A percentile compares a stretch with the other conserved stretches of the same genome.
These are phyloP conservation scores for Schizosaccharomyces pombe DNA, from an alignment of 805 yeast species.

Conservation along the genomic window ASM294v3 CU329670.1:1333001-1333500, in stretches of 20 bases:
- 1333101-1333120: background rate
- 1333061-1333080: background rate
- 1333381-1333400: too few relatives aligned
- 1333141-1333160: background rate
- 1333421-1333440: too few relatives aligned
- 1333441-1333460: too few relatives aligned
- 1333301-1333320: background rate
- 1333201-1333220: background rate
- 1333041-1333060: background rate
- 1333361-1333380: too few relatives aligned
- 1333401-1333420: too few relatives aligned
- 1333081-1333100: background rate
- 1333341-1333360: too few relatives aligned
- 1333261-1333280: background rate
- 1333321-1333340: too few relatives aligned
- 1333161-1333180: background rate
- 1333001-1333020: conserved; percentile 86
- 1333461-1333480: too few relatives aligned
- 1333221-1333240: background rate
- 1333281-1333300: background rate
- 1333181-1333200: background rate
- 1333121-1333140: background rate
- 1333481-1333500: too few relatives aligned
- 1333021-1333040: conserved; percentile 14
- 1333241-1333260: background rate